Evolutionary conservation across 2,329 filamentous ascomycete species (phyloP), one percentile per base, ranked within the genome.

Genomic region (Alternaria gansuensis): DNA sequence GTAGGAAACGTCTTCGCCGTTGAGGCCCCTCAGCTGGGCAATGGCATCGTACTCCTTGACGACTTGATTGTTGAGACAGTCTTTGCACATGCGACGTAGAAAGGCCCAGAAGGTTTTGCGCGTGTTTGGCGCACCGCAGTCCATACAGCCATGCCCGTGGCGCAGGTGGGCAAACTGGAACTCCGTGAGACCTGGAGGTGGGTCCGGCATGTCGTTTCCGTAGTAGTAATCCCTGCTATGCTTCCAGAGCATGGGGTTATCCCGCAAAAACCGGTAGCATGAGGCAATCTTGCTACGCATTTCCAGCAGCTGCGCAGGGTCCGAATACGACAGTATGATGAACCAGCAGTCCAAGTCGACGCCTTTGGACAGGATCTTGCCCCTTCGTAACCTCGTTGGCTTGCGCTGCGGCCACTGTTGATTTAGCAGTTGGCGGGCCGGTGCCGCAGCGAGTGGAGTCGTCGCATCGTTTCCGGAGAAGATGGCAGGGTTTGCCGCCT

Each of bases 81-180:
- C 62, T 50, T 76, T 75, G 63, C 78, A 80, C 77, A 77, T 79
- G n/a, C 78, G 75, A 10, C 76, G 73, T 23, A 77, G 71, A 49
- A 79, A 79, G 2, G 76, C 76, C 78, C 78, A 80, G 57, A 79
- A 80, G 4, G 77, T 77, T 63, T 79, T 80, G 61, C 78, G 71
- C 6, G 77, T 76, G 33, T 68, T 71, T 5, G 64, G 66, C 11
- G 76, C 68, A 13, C 66, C 63, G 61, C 78, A 79, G 29, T 69
- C 73, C 71, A 77, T 77, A 64, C 78, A 80, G 26, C 77, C 77
- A 48, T 74, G 71, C 7, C 77, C 77, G 37, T 77, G 72, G 7
- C 78, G 67, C 14, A 80, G 63, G 54, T 79, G 70, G 13, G 76
- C 74, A 60, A 79, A 80, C 50, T 80, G 74, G 24, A 71, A 75